phyloP scores from a whole-genome alignment of 345 rosid genomes.

The Populus tremula region DNA sequence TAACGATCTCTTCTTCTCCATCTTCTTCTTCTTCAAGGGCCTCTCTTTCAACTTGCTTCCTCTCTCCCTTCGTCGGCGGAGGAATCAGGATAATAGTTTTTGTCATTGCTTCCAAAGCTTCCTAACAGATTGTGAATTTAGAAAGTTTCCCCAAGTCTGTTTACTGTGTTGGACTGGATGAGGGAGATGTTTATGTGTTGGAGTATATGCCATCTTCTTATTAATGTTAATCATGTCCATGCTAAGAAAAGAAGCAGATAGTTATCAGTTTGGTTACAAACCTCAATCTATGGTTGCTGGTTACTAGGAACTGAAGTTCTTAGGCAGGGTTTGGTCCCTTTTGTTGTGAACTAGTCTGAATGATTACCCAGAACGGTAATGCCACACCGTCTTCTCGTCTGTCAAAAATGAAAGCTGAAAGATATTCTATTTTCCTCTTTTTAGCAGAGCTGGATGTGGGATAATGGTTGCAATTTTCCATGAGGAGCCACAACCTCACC shows the following conservation, averaged over 20 bases:
- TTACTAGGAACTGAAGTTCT: background rate
- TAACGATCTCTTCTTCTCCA: slow-evolving; percentile 20
- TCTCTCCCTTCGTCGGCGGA: slow-evolving; percentile 43
- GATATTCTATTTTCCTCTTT: background rate
- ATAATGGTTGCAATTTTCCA: background rate
- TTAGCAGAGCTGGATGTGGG: background rate
- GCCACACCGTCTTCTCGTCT: background rate
- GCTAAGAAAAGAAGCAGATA: too few species aligned
- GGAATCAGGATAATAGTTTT: slow-evolving; percentile 28
- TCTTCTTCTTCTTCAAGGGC: slow-evolving; percentile 37
- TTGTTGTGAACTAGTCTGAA: background rate
- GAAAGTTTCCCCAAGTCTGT: background rate
- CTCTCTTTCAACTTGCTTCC: slow-evolving; percentile 48
- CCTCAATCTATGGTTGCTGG: background rate
- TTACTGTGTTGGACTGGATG: background rate
- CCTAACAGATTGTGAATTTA: background rate
- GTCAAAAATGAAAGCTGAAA: background rate
- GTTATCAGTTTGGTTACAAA: background rate
- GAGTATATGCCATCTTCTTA: background rate
- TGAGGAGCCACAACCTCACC: background rate
- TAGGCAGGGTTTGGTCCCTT: background rate
- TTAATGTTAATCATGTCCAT: background rate
- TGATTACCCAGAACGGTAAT: background rate
- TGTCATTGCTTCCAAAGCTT: background rate
- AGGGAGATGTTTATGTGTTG: background rate